Base-by-base conservation (phyloP, 129 eudicot species). In the Pseudognaphalium luteoalbum region DNA sequence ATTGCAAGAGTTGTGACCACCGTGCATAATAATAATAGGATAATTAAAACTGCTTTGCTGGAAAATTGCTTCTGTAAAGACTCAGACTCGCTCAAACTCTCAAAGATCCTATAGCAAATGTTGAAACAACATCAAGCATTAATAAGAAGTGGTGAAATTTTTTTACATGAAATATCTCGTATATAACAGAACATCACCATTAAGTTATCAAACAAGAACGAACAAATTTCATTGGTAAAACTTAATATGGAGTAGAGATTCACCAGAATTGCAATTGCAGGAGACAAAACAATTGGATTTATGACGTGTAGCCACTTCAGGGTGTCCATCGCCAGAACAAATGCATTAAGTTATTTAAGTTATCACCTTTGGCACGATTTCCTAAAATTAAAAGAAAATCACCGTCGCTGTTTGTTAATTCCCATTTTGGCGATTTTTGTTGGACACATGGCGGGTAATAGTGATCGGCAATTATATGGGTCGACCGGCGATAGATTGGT, bases 261-360 rank as follows among this genome's bases (percentile, higher is more conserved):
- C 90, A 93, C 97, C 98, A 22, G 93, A 87, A 56, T 84, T 82
- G 89, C 98, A 94, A 68, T 87, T 83, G 82, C 98, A 93, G 69
- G 89, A 81, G 14, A 76, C 76, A 65, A 93, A 93, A 84, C 98
- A 93, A 72, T 63, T 73, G 32, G 73, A 67, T 25, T 81, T 87
- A 52, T 61, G 81, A 68, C 56, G 72, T 51, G 85, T 54, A n/a
- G 74, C 88, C 70, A 88, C 79, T 83, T 66, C 66, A 74, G 98
- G 98, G 32, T 91, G 85, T 69, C 72, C 83, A 72, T 80, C 86
- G 34, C 73, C 77, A 21, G 75, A 66, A 73, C 98, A 94, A 30
- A 76, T 73, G 83, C 98, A 94, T 34, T 47, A n/a, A n/a, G n/a
- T n/a, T n/a, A n/a, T n/a, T n/a, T 25, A 25, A 25, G 28, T 25